Conservation (phyloP, 345 rosid species). For the Odontarrhena argentea region DNA sequence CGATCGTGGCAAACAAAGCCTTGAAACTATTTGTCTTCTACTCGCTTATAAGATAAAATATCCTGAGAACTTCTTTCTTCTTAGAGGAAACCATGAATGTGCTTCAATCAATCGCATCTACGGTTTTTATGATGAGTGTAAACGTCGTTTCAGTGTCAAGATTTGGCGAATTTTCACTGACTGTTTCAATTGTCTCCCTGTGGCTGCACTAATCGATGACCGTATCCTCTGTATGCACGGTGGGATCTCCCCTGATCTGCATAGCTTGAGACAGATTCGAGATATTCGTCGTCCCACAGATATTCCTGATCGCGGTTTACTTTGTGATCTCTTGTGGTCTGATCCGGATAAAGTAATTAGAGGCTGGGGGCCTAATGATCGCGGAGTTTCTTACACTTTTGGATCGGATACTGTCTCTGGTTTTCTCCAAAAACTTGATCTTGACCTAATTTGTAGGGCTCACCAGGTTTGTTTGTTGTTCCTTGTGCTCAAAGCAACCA, state of each 20-base stretch:
- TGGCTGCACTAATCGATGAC: slow-evolving; percentile 81
- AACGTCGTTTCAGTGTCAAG: slow-evolving; percentile 68
- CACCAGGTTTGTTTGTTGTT: slow-evolving; percentile 66
- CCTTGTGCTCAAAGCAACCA: background rate
- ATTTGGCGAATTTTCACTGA: slow-evolving; percentile 82
- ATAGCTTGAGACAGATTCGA: slow-evolving; percentile 64
- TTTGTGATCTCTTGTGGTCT: slow-evolving; percentile 93
- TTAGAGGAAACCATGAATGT: slow-evolving; percentile 92
- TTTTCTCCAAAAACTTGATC: slow-evolving; percentile 67
- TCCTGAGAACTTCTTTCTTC: slow-evolving; percentile 75
- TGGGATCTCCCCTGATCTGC: slow-evolving; percentile 82
- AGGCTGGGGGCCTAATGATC: slow-evolving; percentile 78
- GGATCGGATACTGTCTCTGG: slow-evolving; percentile 65
- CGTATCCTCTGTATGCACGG: slow-evolving; percentile 92
- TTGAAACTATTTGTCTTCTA: slow-evolving; percentile 89
- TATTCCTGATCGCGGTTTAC: slow-evolving; percentile 82
- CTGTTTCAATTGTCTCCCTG: slow-evolving; percentile 86
- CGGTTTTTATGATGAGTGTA: slow-evolving; percentile 89
- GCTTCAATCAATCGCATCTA: slow-evolving; percentile 84
- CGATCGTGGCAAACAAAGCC: slow-evolving; percentile 88
- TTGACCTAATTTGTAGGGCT: slow-evolving; percentile 83
- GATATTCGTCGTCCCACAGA: slow-evolving; percentile 72
- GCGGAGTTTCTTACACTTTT: slow-evolving; percentile 84
- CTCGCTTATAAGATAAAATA: slow-evolving; percentile 83
- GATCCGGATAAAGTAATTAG: slow-evolving; percentile 67